Evolutionary conservation across 2,329 filamentous ascomycete genomes (phyloP).

Genomic region (Aspergillus amoenus): DNA sequence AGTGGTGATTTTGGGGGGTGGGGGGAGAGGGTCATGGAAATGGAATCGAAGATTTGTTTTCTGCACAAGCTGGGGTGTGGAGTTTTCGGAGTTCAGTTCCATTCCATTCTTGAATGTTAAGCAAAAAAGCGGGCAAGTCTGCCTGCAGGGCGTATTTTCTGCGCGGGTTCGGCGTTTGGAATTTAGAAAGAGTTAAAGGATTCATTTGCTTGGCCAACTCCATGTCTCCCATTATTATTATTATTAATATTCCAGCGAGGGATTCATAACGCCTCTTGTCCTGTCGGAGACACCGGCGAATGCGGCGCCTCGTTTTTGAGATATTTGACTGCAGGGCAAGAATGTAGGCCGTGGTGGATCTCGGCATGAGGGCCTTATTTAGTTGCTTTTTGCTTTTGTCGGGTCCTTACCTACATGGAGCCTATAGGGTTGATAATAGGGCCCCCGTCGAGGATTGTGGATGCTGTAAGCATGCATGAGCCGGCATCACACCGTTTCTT

Average conservation of each 20-base stretch:
- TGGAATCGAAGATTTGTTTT: background rate
- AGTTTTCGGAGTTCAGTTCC: background rate
- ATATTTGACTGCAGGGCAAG: background rate
- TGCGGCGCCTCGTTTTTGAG: background rate
- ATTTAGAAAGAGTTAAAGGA: background rate
- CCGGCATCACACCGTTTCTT: background rate
- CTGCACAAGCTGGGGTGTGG: background rate
- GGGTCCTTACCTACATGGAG: background rate
- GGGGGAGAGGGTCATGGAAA: background rate
- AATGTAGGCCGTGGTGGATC: slow-evolving; percentile 4
- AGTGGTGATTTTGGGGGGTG: background rate
- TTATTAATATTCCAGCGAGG: background rate
- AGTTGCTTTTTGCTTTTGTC: background rate
- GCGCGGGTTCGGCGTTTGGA: slow-evolving; percentile 2
- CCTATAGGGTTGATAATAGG: background rate
- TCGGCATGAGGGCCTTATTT: slow-evolving; percentile 5
- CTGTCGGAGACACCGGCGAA: background rate
- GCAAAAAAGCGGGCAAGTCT: background rate
- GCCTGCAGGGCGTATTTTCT: background rate
- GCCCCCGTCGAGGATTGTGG: background rate
- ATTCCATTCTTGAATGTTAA: background rate
- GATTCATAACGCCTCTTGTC: background rate
- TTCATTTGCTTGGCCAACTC: background rate
- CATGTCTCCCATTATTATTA: background rate
- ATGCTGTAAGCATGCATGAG: slow-evolving; percentile 3